Conservation (phyloP, 176 grass and related monocot species). For the Poa annua region DNA sequence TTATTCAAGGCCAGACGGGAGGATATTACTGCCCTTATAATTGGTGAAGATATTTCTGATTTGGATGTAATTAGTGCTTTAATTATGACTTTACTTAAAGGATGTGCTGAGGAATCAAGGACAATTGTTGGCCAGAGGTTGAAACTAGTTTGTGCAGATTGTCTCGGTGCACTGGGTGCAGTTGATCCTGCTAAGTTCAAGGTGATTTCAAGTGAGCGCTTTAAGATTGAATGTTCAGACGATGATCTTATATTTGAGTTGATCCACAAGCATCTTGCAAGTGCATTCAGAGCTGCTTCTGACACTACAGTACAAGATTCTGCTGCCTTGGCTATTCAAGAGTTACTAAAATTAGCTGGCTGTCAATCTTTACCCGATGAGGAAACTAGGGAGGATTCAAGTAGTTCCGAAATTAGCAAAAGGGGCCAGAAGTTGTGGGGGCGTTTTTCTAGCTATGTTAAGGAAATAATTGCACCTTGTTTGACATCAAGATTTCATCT, state of each 20-base stretch:
- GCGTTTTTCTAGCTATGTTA: constrained; percentile 90
- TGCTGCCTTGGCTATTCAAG: constrained; percentile 98
- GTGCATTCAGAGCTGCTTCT: constrained; percentile 92
- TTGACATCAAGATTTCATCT: constrained; percentile 92
- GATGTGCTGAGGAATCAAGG: constrained; percentile 90
- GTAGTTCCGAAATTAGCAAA: constrained; percentile 59
- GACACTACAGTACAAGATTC: constrained; percentile 90
- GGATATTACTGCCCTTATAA: constrained; percentile 82
- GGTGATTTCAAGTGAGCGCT: constrained; percentile 73
- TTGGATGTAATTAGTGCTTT: constrained; percentile 90
- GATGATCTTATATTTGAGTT: constrained; percentile 99
- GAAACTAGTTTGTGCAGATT: constrained; percentile 85
- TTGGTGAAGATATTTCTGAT: constrained; percentile 71
- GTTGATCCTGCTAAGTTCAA: constrained; percentile 98
- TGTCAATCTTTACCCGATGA: constrained; percentile 75
- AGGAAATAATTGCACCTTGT: constrained; percentile 97
- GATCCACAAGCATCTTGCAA: constrained; percentile 96
- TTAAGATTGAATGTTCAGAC: constrained; percentile 99
- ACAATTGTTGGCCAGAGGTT: constrained; percentile 85
- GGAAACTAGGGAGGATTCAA: constrained; percentile 42
- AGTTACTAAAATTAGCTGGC: constrained; percentile 83
- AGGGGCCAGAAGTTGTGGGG: constrained; percentile 84
- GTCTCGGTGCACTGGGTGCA: constrained; percentile 92
- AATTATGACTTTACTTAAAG: constrained; percentile 83
- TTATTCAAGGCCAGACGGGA: constrained; percentile 78